Evolutionary conservation across 371 early-diverging fungal genomes (phyloP), one percentile per base, ranked within the genome.

Genomic region (Rhizomucor miehei): DNA sequence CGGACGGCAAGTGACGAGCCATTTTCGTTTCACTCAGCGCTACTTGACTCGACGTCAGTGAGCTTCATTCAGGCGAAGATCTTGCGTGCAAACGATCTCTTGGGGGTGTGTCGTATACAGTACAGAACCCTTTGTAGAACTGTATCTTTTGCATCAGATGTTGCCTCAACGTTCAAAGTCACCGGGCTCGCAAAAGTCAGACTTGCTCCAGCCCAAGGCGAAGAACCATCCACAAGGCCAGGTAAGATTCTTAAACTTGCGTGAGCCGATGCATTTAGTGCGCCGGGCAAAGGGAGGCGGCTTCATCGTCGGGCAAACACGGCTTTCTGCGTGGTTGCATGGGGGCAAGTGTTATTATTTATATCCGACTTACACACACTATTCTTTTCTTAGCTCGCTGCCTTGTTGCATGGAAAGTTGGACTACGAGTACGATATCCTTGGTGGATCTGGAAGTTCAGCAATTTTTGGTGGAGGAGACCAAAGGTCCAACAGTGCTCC

Each of bases 401-500:
- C 75, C n/a, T 64, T 74, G 38, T 62, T 74, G 25, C 71, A 71
- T 48, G 75, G 69, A 13, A 69, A 74, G 46, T 20, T 70, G 21
- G 74, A 74, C 37, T 70, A 74, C 53, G 71, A 52, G 19, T 52
- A 67, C 51, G 69, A 72, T 59, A 44, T 66, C 20, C 68, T 66
- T 62, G 48, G 46, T 25, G 35, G 49, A 53, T 6, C 45, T 44
- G 50, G 37, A 20, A 41, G 46, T 36, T 59, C 60, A 44, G 51
- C 60, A 1, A 48, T 56, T 2, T 67, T 29, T 8, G 8, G 29
- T 29, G 29, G 62, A 62, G 29, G 29, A 20, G 40, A 56, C 35
- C 40, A 63, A 40, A 71, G 75, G 21, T 65, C 72, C 11, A 71
- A 51, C 11, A 75, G 75, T 36, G 75, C 75, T 24, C 75, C 75